Base-by-base conservation (phyloP, 140 eudicot genomes). In the Cichorium intybus region DNA sequence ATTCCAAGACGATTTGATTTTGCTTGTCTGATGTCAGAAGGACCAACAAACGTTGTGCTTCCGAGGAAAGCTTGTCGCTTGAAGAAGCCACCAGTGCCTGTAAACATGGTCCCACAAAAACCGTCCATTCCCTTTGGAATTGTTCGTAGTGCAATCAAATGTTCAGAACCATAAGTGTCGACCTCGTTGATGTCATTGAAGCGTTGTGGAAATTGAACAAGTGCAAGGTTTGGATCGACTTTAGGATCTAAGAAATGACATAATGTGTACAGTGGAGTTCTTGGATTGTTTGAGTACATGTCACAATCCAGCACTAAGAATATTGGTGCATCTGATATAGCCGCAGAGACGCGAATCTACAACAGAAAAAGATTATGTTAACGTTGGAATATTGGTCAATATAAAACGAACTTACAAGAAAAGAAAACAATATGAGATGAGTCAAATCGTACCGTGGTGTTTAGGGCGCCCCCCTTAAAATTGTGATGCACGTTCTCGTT, bases 71-170 rank as follows among this genome's bases (percentile, higher is more conserved):
- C 95, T 21, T 68, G 76, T 18, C 90, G 77, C 24, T 26, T 62
- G 52, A 88, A 88, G 66, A 88, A 85, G 53, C 82, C 75, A 3
- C 96, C 81, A 6, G 90, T 80, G 27, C 95, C 96, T 62, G 78
- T 65, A 71, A 82, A 80, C 35, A 52, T 35, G 0, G 84, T 72
- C 69, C 96, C 96, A 14, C 20, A 18, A 17, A 85, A 78, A 56
- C 95, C 90, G 50, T 88, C 84, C 74, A 88, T 24, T 35, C 90
- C 96, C 39, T 5, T 1, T 7, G 84, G 60, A 33, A 76, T 28
- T 10, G 64, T 37, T 56, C 50, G 73, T n/a, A 28, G 66, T 69
- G 69, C 48, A 1, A 74, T 59, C 57, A 51, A 65, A 12, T 54
- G 18, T 39, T 82, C 84, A 58, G 54, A 41, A 1, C 34, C 75